These are phyloP conservation scores for Triticum turgidum DNA, from an alignment of 176 grass and related monocot genomes.

Conservation along the genomic window DNA sequence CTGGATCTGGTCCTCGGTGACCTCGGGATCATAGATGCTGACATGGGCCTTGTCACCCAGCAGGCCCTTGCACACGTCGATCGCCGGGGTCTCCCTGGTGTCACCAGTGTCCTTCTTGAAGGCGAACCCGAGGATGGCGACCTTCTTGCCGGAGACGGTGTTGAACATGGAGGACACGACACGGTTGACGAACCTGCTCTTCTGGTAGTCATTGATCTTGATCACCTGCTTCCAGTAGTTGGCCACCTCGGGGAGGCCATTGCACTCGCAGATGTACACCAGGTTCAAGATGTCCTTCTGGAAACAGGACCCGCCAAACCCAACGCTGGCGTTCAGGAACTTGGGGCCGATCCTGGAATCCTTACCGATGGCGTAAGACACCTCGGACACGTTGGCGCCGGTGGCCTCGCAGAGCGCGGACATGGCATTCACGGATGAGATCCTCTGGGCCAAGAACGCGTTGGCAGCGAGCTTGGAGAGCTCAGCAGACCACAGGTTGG, in stretches of 20 bases:
- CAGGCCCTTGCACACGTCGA: conserved; percentile 76
- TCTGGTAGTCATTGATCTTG: conserved; percentile 96
- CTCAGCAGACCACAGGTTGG: conserved; percentile 86
- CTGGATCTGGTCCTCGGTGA: conserved; percentile 84
- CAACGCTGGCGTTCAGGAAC: conserved; percentile 87
- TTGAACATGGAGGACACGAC: conserved; percentile 30
- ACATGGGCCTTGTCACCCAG: conserved; percentile 77
- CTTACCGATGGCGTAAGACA: conserved; percentile 70
- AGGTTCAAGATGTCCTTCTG: conserved; percentile 89
- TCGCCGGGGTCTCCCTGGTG: conserved; percentile 81
- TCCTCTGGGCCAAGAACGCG: conserved; percentile 81
- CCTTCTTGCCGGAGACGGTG: conserved; percentile 25
- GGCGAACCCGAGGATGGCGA: conserved; percentile 23
- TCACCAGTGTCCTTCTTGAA: conserved; percentile 94
- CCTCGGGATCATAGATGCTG: conserved; percentile 83
- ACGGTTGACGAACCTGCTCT: conserved; percentile 64
- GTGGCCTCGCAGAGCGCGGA: conserved; percentile 84
- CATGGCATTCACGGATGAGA: conserved; percentile 85
- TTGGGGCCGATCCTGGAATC: conserved; percentile 81
- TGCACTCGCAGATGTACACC: conserved; percentile 91
- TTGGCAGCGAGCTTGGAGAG: conserved; percentile 85
- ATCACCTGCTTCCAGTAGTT: conserved; percentile 96
- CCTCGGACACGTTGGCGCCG: conserved; percentile 67
- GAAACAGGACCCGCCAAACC: conserved; percentile 81
- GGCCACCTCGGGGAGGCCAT: conserved; percentile 77